Evolutionary conservation across 768 basidiomycete species (phyloP), one percentile per base, ranked within the genome.

Genomic region (Tricholoma hemisulphureum): DNA sequence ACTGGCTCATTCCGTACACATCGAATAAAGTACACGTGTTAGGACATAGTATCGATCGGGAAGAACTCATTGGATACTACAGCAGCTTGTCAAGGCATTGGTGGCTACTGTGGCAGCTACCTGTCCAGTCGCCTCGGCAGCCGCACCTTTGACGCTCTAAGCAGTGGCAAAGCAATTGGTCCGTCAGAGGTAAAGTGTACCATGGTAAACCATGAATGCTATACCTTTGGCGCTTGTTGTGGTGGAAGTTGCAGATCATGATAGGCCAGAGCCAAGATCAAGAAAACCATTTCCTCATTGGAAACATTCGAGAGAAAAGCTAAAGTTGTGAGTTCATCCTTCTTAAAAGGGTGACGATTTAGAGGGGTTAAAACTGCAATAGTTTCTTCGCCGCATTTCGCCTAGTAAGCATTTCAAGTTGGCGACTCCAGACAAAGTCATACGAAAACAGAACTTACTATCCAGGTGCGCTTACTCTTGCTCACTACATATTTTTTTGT

Each of bases 251-350:
- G 45, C 1, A 64, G 18, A 10, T 60, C 57, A 11, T 46, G 43
- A 41, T 55, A 65, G 35, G 60, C 51, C 11, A 62, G 39, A 20
- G 52, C 57, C 16, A 65, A 31, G 11, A 60, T 49, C 14, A 65
- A 50, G 57, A 65, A 65, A 14, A 61, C 51, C 58, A 53, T 65
- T 49, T 65, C 63, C 56, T 65, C 58, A 32, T 55, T 50, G 13
- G 59, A 53, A 14, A 62, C 34, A 20, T 58, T 48, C 3, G 49
- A 31, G n/a, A 52, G 46, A 52, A 65, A 65, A 24, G 35, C 58
- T 14, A 65, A 49, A 6, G 61, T 65, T n/a, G 49, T 55, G 20
- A 63, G 45, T 26, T 65, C 59, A 46, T 57, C 55, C 51, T 62
- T 65, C 8, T 55, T 58, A 52, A 65, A 65, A 11, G 54, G 43